Evolutionary conservation across 257 asterid genomes (phyloP), one percentile per base, ranked within the genome.

Genomic region (Ilex aquifolium): DNA sequence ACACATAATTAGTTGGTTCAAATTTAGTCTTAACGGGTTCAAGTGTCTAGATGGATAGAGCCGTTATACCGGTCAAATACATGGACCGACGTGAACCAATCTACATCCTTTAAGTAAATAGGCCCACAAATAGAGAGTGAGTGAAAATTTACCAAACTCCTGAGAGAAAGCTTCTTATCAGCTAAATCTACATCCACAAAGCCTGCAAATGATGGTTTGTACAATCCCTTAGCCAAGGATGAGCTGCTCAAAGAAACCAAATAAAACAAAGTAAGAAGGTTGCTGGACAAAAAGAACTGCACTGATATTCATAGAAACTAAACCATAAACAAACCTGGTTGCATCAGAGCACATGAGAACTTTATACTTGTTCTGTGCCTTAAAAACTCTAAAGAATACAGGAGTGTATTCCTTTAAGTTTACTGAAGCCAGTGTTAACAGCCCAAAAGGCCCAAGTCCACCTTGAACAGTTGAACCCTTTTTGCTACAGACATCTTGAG

Each of bases 371-470:
- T 62, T 14, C 13, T 60, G 69, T 32, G 65, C 82, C 76, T 78
- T 85, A 72, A 83, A 88, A 49, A 85, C 70, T 65, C 88, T 72
- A 68, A 88, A 88, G 62, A 80, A 86, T 13, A 88, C 90, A 0
- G 96, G 87, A 31, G 96, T 83, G 63, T 72, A 82, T 62, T 88
- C 96, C 70, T 79, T 75, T 15, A 86, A 61, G 8, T 83, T 74
- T 48, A 68, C 60, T 4, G 95, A 78, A 61, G 96, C 96, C 55
- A 88, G 76, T 13, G 92, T 80, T 17, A 78, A 40, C 13, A 88
- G 72, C 44, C 96, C 96, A 32, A 88, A 88, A 1, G 96, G 96
- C 1, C 96, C 96, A 16, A 88, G 72, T 21, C 96, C 96, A 11
- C 96, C 96, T 67, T 66, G 53, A 5, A 78, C 78, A 4, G 68